phyloP scores from a whole-genome alignment of 2,329 filamentous ascomycete genomes.

The Dendrostoma leiphaemia region DNA sequence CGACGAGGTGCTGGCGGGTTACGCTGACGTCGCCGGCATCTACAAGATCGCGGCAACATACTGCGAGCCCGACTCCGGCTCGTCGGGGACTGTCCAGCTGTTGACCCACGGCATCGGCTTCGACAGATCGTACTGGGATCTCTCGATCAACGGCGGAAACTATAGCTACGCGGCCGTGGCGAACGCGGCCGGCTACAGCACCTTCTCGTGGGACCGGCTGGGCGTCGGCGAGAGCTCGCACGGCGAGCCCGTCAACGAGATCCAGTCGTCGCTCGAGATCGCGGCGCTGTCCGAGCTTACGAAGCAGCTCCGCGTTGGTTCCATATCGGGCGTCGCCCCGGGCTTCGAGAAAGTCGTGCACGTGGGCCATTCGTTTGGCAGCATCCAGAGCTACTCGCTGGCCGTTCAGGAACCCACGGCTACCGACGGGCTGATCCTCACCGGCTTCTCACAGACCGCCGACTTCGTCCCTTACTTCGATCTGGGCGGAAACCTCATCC shows the following conservation, averaged over 20 bases:
- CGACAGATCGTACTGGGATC: constrained; percentile 40
- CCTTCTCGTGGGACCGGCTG: constrained; percentile 15
- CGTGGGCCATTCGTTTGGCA: constrained; percentile 64
- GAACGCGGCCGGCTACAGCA: constrained; percentile 13
- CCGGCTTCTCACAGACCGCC: constrained; percentile 53
- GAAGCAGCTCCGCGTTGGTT: constrained; percentile 5
- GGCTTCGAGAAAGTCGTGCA: constrained; percentile 49
- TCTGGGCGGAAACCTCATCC: constrained; percentile 45
- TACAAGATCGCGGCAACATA: constrained; percentile 61
- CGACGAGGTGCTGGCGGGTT: constrained; percentile 41
- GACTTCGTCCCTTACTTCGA: constrained; percentile 42
- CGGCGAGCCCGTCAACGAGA: constrained; percentile 14
- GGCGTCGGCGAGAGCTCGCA: constrained; percentile 10
- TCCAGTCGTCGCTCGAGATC: constrained; percentile 15
- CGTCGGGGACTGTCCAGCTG: constrained; percentile 41
- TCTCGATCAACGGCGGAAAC: constrained; percentile 11
- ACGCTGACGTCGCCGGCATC: constrained; percentile 46
- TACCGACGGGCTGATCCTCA: constrained; percentile 58
- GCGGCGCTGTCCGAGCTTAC: constrained; percentile 12
- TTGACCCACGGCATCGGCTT: constrained; percentile 55
- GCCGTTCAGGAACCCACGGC: constrained; percentile 49
- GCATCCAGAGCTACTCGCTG: constrained; percentile 54
- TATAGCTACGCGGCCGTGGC: constrained; percentile 11
- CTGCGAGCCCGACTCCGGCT: constrained; percentile 52
- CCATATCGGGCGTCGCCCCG: neutral